Base-by-base conservation (phyloP, 768 basidiomycete species). In the Boletus rufocinnamomeus region DNA sequence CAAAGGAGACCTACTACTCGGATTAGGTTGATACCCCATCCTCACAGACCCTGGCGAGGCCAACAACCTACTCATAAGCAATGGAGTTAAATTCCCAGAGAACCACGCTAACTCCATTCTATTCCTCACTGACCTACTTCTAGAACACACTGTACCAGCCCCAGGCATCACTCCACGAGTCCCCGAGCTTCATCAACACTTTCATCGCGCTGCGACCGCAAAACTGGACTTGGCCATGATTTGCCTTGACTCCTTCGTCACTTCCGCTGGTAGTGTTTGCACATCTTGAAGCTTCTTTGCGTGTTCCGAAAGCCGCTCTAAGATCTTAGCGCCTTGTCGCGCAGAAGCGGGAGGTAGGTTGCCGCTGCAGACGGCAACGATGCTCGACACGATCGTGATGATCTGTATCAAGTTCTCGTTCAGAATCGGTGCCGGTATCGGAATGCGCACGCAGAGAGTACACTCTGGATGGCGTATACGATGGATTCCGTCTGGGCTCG, bases 201-300 rank as follows among this genome's bases (percentile, higher is more conserved):
- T 98, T 98, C 88, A 98, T 91, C 38, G 91, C 89, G 73, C 96
- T 98, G 96, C 96, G 63, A 98, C 84, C 6, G 95, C 95, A 74
- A 98, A 98, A 73, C 91, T 93, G 52, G 94, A 94, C 74, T 92
- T 93, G 44, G 96, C 96, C 88, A 98, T 97, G 55, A 91, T 82
- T 74, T 98, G 95, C 69, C 96, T 82, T 59, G 89, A 86, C 65
- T 93, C 90, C 76, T 98, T 98, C 48, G 90, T 92, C 60, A 98
- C 86, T 64, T 92, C 90, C 0, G n/a, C n/a, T n/a, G 87, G 82
- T 52, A 85, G 74, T 46, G 84, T 80, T 75, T 96, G 95, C 59
- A 93, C 88, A 72, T 96, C 96, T 72, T 90, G 93, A 46, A 99
- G 80, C 68, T 84, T 87, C 72, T 93, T 91, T 45, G 95, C 95